These are phyloP conservation scores for Wickerhamomyces rabaulensis DNA, from an alignment of 805 yeast species.

Conservation along the genomic window DNA sequence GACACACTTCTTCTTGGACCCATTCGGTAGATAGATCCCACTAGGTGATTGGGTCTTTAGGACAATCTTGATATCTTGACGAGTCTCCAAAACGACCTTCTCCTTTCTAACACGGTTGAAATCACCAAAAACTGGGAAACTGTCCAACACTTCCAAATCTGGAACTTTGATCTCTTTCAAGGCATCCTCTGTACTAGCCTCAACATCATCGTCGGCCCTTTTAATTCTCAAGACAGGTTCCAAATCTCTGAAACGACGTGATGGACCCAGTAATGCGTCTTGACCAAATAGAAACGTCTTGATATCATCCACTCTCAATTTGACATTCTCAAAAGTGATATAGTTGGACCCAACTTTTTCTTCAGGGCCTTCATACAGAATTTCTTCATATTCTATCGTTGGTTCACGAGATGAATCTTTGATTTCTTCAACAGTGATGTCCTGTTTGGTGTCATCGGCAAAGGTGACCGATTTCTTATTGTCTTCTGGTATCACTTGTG, in stretches of 20 bases:
- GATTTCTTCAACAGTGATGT: conserved; percentile 5
- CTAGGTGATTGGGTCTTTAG: conserved; percentile 68
- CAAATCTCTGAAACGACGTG: conserved; percentile 48
- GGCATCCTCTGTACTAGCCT: conserved; percentile 1
- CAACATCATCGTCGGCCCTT: conserved; percentile 11
- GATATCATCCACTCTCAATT: conserved; percentile 26
- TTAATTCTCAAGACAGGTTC: conserved; percentile 45
- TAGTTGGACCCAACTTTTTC: conserved; percentile 54
- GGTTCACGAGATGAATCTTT: conserved; percentile 10
- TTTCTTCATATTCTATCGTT: conserved; percentile 14
- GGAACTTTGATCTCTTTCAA: conserved; percentile 38
- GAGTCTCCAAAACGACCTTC: conserved; percentile 39
- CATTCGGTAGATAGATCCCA: conserved; percentile 68
- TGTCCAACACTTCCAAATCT: conserved; percentile 26
- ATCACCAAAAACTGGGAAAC: conserved; percentile 58
- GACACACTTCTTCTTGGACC: conserved; percentile 60
- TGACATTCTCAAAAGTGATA: conserved; percentile 42
- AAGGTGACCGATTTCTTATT: conserved; percentile 15
- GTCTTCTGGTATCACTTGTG: not conserved
- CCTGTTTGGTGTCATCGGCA: conserved; percentile 11
- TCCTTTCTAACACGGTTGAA: conserved; percentile 36
- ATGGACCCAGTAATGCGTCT: conserved; percentile 47
- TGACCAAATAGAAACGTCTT: conserved; percentile 52
- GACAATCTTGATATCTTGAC: conserved; percentile 42
- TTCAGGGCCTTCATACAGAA: conserved; percentile 59